Percentiles rank a stretch among this genome's conserved stretches.
Evolutionary conservation across 2,329 filamentous ascomycete species (phyloP).

Genomic region (Monilinia aucupariae): DNA sequence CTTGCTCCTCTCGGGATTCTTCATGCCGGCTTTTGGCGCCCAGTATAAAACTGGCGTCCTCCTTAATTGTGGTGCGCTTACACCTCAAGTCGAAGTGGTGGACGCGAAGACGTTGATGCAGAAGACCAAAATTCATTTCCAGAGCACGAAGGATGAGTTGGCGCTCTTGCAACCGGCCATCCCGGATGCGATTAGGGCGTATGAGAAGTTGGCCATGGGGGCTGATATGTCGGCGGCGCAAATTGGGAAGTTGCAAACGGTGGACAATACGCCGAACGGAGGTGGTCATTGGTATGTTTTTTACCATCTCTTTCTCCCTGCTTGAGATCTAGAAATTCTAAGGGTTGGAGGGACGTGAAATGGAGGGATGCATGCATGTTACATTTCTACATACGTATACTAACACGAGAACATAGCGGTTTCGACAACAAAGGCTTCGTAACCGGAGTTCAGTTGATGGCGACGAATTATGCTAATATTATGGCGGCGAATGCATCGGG

Average conservation of each 20-base stretch:
- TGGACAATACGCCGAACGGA: constrained; percentile 50
- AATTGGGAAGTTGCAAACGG: constrained; percentile 50
- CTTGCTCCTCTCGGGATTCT: constrained; percentile 51
- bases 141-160: constrained; percentile 50
- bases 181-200: constrained; percentile 46
- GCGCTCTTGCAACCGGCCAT: constrained; percentile 43
- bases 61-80: constrained; percentile 50
- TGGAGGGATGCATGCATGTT: too few species aligned
- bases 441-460: constrained; percentile 52
- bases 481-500: constrained; percentile 48
- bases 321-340: too few species aligned
- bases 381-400: too few species aligned
- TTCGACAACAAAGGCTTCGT: constrained; percentile 52
- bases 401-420: constrained; percentile 35
- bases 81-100: constrained; percentile 48
- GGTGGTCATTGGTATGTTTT: constrained; percentile 45
- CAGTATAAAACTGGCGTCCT: constrained; percentile 43
- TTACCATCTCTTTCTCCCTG: too few species aligned
- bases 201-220: constrained; percentile 43
- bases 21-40: constrained; percentile 45
- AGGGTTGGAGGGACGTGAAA: too few species aligned
- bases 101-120: constrained; percentile 40
- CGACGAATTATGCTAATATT: constrained; percentile 47
- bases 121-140: constrained; percentile 50
- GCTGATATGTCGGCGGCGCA: constrained; percentile 42